Evolutionary conservation across 805 yeast species (phyloP), one percentile per base, ranked within the genome.

Genomic region (Yarrowia divulgata): DNA sequence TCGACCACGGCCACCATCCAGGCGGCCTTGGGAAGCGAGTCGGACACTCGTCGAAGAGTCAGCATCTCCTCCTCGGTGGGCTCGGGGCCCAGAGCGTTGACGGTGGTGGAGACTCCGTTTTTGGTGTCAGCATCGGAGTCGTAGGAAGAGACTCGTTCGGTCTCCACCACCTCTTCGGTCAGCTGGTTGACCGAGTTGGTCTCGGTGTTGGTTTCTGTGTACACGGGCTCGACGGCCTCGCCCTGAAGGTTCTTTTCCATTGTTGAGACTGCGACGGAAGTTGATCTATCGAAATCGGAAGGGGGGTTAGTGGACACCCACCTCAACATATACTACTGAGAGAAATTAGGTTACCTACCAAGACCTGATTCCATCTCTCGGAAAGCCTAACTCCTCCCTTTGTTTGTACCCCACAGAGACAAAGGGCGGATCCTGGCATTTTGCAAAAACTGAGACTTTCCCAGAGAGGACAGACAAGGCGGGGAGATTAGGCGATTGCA

Each of bases 1-100:
- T 90, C 96, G 49, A 90, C 91, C 55, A 90, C 70, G 14, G 89
- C 89, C 50, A 87, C 88, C 62, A 85, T 80, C 86, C 87, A 87
- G 72, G 87, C 85, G n/a, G 87, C 77, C 43, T 79, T 49, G 23
- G 90, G 89, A 43, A 87, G 81, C 12, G 70, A 73, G 72, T 84
- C 89, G 4, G 86, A 74, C 23, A 87, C 85, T 72, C 84, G 86
- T 71, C 85, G 81, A 69, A 87, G 81, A 14, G 85, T 84, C 55
- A 76, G 79, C 73, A 84, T 73, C 73, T 87, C 90, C 70, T 84
- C 85, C 1, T 79, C 84, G 35, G 90, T 87, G 70, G 90, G 82
- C 19, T 69, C 72, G 43, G 75, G 75, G 32, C 76, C 76, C 19
- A 69, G 57, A n/a, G 57, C 68, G 52, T 60, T 60, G 34, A 60